Evolutionary conservation across 2,329 filamentous ascomycete genomes (phyloP).

Genomic region (Aciculosporium take): DNA sequence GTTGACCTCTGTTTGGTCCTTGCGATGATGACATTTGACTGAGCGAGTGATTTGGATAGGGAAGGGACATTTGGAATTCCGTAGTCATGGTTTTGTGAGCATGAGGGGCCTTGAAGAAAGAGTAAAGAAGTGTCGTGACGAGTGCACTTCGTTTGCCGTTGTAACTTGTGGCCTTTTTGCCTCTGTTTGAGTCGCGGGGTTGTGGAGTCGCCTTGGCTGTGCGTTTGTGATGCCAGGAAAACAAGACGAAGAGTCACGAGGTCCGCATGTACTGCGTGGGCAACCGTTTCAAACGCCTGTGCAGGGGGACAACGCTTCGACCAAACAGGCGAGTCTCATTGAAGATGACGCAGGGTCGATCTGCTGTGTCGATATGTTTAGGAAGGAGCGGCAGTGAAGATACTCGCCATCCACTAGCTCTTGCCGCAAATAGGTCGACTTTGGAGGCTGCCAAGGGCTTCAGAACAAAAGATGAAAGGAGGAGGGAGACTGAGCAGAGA

Average conservation of each 20-base stretch:
- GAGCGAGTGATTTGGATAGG: constrained; percentile 20
- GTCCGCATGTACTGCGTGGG: background rate
- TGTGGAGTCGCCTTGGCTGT: background rate
- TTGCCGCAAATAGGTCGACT: background rate
- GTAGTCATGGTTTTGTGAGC: constrained; percentile 11
- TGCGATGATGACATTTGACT: constrained; percentile 15
- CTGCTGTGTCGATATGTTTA: background rate
- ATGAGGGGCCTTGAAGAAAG: background rate
- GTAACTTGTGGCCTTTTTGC: background rate
- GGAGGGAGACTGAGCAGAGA: background rate
- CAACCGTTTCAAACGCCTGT: background rate
- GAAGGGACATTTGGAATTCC: constrained; percentile 17
- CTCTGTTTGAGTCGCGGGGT: background rate
- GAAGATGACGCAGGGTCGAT: constrained; percentile 3
- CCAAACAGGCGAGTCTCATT: constrained; percentile 2
- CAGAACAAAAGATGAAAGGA: background rate
- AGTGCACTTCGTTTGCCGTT: constrained; percentile 1
- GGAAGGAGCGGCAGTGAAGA: constrained; percentile 2
- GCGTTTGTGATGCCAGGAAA: constrained; percentile 3
- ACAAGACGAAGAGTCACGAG: background rate
- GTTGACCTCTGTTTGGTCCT: background rate
- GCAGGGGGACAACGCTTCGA: background rate
- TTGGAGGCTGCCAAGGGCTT: background rate
- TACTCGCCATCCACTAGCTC: background rate
- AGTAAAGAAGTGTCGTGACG: background rate